Conservation (phyloP, 164 flowering plant genomes). For the Magnolia changhungtana region DNA sequence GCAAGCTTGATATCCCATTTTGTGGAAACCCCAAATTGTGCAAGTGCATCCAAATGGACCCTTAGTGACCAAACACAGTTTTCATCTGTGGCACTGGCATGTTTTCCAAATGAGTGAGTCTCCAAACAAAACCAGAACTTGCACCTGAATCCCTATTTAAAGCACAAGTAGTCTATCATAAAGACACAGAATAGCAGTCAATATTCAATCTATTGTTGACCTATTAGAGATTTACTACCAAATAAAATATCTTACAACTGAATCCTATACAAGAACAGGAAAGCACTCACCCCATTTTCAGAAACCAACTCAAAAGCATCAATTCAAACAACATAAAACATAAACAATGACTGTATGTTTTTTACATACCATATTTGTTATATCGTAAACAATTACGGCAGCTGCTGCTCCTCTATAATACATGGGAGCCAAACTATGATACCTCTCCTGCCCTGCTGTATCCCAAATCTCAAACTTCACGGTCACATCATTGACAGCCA, state of each 20-base stretch:
- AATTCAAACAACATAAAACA: not conserved
- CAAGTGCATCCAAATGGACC: too few relatives aligned
- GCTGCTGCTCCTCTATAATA: conserved; percentile 69
- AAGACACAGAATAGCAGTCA: too few relatives aligned
- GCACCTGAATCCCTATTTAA: not conserved
- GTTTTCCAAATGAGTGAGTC: not conserved
- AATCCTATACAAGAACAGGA: too few relatives aligned
- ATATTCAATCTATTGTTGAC: too few relatives aligned
- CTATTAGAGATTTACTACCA: too few relatives aligned
- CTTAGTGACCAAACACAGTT: not conserved
- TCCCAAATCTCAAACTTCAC: conserved; percentile 75
- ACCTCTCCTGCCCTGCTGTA: conserved; percentile 71
- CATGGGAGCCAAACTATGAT: conserved; percentile 71
- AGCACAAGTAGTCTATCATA: too few relatives aligned
- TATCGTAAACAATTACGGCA: conserved; percentile 61
- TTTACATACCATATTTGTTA: conserved; percentile 37
- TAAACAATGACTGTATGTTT: not conserved
- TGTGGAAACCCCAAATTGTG: too few relatives aligned
- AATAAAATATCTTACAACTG: too few relatives aligned
- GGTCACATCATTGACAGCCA: conserved; percentile 44
- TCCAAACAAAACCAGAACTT: not conserved
- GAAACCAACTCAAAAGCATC: too few relatives aligned
- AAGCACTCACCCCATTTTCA: too few relatives aligned
- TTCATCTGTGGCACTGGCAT: not conserved
- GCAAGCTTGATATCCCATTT: too few relatives aligned